phyloP scores from a whole-genome alignment of 495 filamentous ascomycete genomes.

The Aspergillus cavernicola region DNA sequence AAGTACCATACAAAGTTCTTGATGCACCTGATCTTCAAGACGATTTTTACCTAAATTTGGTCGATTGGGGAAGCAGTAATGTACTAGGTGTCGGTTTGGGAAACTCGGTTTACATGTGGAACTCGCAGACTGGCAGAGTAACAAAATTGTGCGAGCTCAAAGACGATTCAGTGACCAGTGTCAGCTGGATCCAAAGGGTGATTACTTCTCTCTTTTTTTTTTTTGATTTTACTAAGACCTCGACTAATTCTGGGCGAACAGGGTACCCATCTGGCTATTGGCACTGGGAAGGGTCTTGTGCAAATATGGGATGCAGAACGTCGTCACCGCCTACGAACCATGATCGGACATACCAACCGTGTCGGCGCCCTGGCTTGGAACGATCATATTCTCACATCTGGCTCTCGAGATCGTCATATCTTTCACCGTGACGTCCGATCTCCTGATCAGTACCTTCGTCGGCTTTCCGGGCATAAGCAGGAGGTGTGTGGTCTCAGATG shows the following conservation, averaged over 20 bases:
- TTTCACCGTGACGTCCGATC: conserved; percentile 93
- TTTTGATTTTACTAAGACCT: neutral
- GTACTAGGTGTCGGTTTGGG: conserved; percentile 88
- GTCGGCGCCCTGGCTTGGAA: conserved; percentile 96
- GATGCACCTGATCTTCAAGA: conserved; percentile 95
- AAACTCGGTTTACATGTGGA: conserved; percentile 98
- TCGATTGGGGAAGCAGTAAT: conserved; percentile 97
- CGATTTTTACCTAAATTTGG: conserved; percentile 95
- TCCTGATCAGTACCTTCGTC: conserved; percentile 84
- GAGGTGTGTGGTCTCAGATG: conserved; percentile 97
- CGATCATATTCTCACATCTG: conserved; percentile 92
- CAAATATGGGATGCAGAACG: conserved; percentile 97
- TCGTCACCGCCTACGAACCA: conserved; percentile 79
- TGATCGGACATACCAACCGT: conserved; percentile 91
- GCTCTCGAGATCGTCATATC: conserved; percentile 88
- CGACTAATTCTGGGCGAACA: conserved; percentile 30
- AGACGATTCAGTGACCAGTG: conserved; percentile 92
- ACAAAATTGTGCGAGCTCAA: conserved; percentile 89
- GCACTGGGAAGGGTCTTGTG: conserved; percentile 87
- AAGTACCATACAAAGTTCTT: conserved; percentile 95
- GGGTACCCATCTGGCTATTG: conserved; percentile 92
- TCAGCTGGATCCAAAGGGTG: conserved; percentile 91
- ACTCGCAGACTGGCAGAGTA: conserved; percentile 78
- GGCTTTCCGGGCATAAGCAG: conserved; percentile 87
- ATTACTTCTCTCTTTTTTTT: neutral